A percentile compares a stretch with the other conserved stretches of the same genome.
Conservation (phyloP, 2,329 filamentous ascomycete species). For the Fusarium ambrosium region DNA sequence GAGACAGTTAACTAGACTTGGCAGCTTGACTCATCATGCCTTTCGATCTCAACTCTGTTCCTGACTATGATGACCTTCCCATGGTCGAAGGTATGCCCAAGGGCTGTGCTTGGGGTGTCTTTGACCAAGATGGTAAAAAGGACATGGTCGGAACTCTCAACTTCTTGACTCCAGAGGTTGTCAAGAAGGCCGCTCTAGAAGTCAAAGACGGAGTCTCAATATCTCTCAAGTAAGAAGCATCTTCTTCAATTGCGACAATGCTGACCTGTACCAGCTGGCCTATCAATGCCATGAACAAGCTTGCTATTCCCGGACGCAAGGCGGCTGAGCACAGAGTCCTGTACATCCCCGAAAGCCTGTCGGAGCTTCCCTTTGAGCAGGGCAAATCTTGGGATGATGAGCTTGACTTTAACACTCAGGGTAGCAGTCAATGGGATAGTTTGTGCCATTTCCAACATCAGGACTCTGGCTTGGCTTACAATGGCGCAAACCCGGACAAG, state of each 20-base stretch:
- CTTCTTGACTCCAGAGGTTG: constrained; percentile 61
- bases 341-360: constrained; percentile 46
- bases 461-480: constrained; percentile 61
- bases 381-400: constrained; percentile 60
- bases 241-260: accelerated
- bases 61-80: constrained; percentile 33
- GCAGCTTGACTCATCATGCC: not conserved
- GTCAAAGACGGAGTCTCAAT: constrained; percentile 60
- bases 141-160: constrained; percentile 67
- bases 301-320: constrained; percentile 40
- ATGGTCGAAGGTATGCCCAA: constrained; percentile 59
- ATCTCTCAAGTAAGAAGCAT: constrained; percentile 61
- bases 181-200: constrained; percentile 42
- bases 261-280: constrained; percentile 23
- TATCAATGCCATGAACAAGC: constrained; percentile 44
- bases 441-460: constrained; percentile 61
- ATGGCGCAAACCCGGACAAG: constrained; percentile 58
- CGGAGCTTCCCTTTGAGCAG: constrained; percentile 29
- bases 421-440: constrained; percentile 69
- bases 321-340: constrained; percentile 53
- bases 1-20: not conserved
- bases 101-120: constrained; percentile 66
- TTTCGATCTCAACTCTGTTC: constrained; percentile 12
- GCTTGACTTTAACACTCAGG: constrained; percentile 68
- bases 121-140: constrained; percentile 59